Evolutionary conservation across 805 yeast genomes (phyloP), one percentile per base, ranked within the genome.

Genomic region (Saccharomycopsis fodiens): DNA sequence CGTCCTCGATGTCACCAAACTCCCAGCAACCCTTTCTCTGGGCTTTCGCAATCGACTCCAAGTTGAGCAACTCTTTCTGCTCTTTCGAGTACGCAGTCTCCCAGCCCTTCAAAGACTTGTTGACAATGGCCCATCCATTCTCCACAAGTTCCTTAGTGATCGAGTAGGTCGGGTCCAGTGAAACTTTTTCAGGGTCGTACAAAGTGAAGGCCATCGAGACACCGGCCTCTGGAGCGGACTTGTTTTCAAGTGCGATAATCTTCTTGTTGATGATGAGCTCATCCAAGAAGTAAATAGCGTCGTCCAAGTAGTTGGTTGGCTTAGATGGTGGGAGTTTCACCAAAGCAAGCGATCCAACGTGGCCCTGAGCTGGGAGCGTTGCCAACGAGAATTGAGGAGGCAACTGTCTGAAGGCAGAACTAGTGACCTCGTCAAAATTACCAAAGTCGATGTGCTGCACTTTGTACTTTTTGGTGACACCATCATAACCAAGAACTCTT

Each of bases 11-110:
- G 57, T 82, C 87, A 42, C 89, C 89, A 54, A 74, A 78, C 61
- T 79, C 78, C 89, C 89, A 82, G 58, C 85, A 79, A 3, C 88
- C 88, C 17, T 63, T 56, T 50, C 76, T 79, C 27, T 55, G 60
- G 15, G 60, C 44, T 57, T 70, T 74, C 23, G 87, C 87, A 4
- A 52, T 55, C 16, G 54, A 48, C 60, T 82, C 82, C 2, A 68
- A 65, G 27, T 57, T 61, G 41, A 65, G 46, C 44, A 79, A 59
- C 5, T 59, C 64, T 27, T 65, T 65, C 39, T 64, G 66, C 44
- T 70, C 73, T 32, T 61, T 48, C 2, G 53, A 51, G 41, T 69
- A 61, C 8, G 48, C 16, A 5, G 59, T 48, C 19, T 74, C 78
- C 58, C 64, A 66, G 3, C 55, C 57, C 1, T 53, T 53, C 19